Base-by-base conservation (phyloP, 805 yeast genomes). In the Debaryomyces tyrocola region DNA sequence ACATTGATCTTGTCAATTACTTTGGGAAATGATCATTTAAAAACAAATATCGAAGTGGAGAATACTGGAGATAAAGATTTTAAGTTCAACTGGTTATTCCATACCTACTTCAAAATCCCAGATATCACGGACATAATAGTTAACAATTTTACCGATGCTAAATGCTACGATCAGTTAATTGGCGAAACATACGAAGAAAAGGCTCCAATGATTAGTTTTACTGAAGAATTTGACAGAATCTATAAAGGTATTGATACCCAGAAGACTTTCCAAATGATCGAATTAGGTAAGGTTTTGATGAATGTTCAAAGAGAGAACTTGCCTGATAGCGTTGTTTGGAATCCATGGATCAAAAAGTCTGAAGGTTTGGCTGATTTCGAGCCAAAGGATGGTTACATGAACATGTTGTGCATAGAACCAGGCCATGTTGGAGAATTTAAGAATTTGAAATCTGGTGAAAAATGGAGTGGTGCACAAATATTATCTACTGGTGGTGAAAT, bases 331-430 rank as follows among this genome's bases (percentile, higher is more conserved):
- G 98, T 94, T 41, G 97, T 94, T 45, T 94, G 99, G 99, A 94
- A 94, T 67, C 99, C 99, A 33, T 94, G 98, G 99, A 74, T 80
- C 54, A 78, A 85, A 46, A 88, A 87, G 64, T 80, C 94, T n/a
- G 74, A 70, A 20, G 84, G 85, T 1, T 88, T 94, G 92, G 84
- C 74, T 36, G 99, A 94, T 69, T 94, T 92, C 59, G 79, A 76
- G 56, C 99, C 98, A 42, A 89, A 87, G 63, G 66, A 69, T 44
- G 98, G 97, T 5, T 94, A 75, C 73, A 77, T 82, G 54, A 74
- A 84, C 39, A 92, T 94, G 98, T 81, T 94, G 47, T 94, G 99
- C 69, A 79, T 94, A 47, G 99, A 94, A 67, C 95, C 97, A 2
- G 99, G 99, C 37, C 77, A 84, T 55, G 98, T 94, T 34, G 76